Evolutionary conservation across 192 early-diverging fungal genomes (phyloP), one percentile per base, ranked within the genome.

Genomic region (Chytriomyces confervae): DNA sequence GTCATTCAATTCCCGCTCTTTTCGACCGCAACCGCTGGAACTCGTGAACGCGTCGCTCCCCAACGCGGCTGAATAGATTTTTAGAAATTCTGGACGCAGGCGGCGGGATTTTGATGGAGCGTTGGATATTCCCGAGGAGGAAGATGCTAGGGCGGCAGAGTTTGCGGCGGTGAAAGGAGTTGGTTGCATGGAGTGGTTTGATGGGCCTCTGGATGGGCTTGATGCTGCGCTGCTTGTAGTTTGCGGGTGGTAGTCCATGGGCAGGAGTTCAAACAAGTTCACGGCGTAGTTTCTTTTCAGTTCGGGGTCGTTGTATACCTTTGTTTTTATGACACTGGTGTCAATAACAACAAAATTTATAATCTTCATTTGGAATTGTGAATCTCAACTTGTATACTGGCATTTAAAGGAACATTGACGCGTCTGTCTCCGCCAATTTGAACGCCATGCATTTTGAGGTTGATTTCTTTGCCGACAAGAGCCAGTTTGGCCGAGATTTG

Each of bases 31-130:
- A 46, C 84, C 86, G 16, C 80, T 73, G 7, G 77, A 46, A 11
- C 61, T 49, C 3, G 83, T 83, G 36, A 89, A 84, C 4, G 79
- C 87, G 62, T 89, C 87, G 10, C 48, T 64, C 8, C 69, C 73
- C 7, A 84, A 51, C 5, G 77, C n/a, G 6, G 61, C 45, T 5
- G 67, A 50, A 74, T 87, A 83, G 0, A 69, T 44, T 61, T 62
- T 60, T 5, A 89, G 18, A 77, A 88, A 88, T 67, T 89, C 88
- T 2, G 88, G 83, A 13, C 88, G 77, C 11, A 89, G 77, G 11
- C 87, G 81, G 7, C 50, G 68, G 18, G 64, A 46, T 43, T 57
- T 66, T n/a, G 50, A 61, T 69, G 77, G 72, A 46, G 24, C 36
- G 11, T 50, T n/a, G 9, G 16, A 61, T 3, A 43, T 24, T 9